Conservation (phyloP, 805 yeast genomes). For the Starmerella riodocensis region DNA sequence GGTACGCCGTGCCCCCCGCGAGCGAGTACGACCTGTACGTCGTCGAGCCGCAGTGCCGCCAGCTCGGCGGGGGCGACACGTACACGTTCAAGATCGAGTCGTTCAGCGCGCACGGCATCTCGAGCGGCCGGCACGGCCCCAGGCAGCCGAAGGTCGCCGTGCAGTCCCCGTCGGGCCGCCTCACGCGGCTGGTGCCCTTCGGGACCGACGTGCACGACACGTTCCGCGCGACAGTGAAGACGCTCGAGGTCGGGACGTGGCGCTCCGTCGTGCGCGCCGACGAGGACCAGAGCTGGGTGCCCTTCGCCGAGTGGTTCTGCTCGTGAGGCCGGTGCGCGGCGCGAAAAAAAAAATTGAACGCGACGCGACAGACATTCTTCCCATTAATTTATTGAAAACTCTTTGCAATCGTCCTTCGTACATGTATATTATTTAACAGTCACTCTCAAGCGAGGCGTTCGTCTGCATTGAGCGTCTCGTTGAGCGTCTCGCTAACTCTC, state of each 20-base stretch:
- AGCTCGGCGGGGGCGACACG: slow-evolving; percentile 41
- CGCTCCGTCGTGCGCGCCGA: slow-evolving; percentile 70
- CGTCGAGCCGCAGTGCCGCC: slow-evolving; percentile 67
- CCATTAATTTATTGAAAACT: too few species aligned
- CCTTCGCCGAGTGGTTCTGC: slow-evolving; percentile 72
- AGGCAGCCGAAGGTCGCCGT: slow-evolving; percentile 41
- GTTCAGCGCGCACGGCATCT: slow-evolving; percentile 38
- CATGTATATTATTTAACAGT: too few species aligned
- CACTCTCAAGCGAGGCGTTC: too few species aligned
- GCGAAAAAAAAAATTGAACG: neutral
- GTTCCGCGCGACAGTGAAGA: slow-evolving; percentile 47
- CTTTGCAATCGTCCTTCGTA: too few species aligned
- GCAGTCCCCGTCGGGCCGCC: slow-evolving; percentile 75
- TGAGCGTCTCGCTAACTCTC: too few species aligned
- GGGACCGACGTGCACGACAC: slow-evolving; percentile 24
- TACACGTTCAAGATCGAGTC: slow-evolving; percentile 43
- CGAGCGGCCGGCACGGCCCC: neutral
- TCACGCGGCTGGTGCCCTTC: slow-evolving; percentile 42
- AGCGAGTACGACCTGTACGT: slow-evolving; percentile 66
- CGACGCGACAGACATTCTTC: too few species aligned
- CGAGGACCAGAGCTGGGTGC: slow-evolving; percentile 67
- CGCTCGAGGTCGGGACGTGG: slow-evolving; percentile 70
- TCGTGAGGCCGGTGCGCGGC: neutral
- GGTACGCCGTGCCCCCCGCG: slow-evolving; percentile 59
- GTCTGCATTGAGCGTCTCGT: too few species aligned